A percentile compares a stretch with the other conserved stretches of the same genome.
Conservation (phyloP, 345 rosid genomes). For the Psidium friedrichsthalianum region DNA sequence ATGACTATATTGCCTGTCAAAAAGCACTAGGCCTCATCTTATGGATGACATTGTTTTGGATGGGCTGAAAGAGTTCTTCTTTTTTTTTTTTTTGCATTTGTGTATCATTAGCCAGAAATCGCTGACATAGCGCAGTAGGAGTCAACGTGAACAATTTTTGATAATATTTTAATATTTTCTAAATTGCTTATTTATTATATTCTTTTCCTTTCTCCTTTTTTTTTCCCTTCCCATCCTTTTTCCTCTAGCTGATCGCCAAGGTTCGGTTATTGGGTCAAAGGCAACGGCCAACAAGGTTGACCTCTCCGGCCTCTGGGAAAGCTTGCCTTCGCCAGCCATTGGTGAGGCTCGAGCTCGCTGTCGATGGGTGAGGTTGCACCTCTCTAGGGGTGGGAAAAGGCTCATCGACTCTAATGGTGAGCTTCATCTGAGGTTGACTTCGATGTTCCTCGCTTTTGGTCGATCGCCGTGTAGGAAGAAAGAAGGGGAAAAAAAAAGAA, state of each 20-base stretch:
- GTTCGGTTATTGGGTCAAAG: accelerated
- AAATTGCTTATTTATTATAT: no score
- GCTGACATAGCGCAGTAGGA: accelerated
- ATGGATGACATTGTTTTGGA: not conserved
- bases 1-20: not conserved
- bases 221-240: not conserved
- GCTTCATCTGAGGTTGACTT: no score
- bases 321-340: no score
- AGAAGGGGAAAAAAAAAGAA: not conserved
- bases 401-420: not conserved
- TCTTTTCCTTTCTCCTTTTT: no score
- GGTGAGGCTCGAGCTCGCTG: no score
- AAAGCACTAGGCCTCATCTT: not conserved
- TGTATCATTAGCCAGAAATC: no score
- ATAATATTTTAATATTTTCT: no score
- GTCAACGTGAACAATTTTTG: no score
- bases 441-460: no score
- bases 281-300: not conserved
- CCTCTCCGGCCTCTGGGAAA: accelerated
- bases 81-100: not conserved
- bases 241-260: accelerated
- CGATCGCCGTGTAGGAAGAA: not conserved
- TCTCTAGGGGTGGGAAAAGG: not conserved
- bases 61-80: not conserved
- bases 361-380: not conserved